Percentiles rank a stretch among this genome's conserved stretches.
phyloP scores from a whole-genome alignment of 768 basidiomycete species.

The Boletus sp. region DNA sequence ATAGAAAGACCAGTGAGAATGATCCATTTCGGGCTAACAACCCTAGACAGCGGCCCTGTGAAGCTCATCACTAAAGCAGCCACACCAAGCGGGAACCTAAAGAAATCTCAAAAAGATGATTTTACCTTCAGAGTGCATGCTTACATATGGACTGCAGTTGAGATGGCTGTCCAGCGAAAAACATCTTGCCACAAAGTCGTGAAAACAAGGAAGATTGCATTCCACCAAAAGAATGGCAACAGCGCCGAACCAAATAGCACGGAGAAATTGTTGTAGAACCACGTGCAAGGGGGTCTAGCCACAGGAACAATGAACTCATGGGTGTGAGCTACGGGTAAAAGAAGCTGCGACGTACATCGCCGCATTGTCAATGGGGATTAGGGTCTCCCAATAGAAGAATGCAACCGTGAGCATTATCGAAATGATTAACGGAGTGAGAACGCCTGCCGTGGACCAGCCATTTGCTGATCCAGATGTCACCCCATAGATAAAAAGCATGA shows the following conservation, averaged over 20 bases:
- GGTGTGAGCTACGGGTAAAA: background rate
- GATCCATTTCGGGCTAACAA: constrained; percentile 42
- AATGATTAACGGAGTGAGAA: constrained; percentile 47
- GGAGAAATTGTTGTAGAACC: constrained; percentile 42
- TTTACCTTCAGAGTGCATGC: constrained; percentile 1
- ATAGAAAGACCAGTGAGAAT: constrained; percentile 42
- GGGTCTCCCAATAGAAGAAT: constrained; percentile 54
- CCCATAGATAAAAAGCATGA: constrained; percentile 42
- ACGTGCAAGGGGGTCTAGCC: constrained; percentile 40
- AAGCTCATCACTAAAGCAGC: constrained; percentile 37
- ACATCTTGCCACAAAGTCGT: constrained; percentile 41
- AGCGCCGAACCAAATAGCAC: constrained; percentile 39
- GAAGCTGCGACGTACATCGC: constrained; percentile 36
- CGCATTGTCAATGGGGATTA: constrained; percentile 39
- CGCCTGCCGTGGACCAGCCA: constrained; percentile 48
- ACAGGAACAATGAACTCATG: background rate
- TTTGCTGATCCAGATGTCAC: constrained; percentile 46
- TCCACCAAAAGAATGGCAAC: constrained; percentile 45
- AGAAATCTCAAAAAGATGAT: constrained; percentile 2
- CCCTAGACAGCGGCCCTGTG: constrained; percentile 39
- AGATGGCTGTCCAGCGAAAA: constrained; percentile 42
- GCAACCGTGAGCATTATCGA: constrained; percentile 38
- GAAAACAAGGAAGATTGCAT: constrained; percentile 32
- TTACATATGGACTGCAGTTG: constrained; percentile 40
- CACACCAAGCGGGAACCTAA: constrained; percentile 43